Evolutionary conservation across 2,329 filamentous ascomycete species (phyloP), one percentile per base, ranked within the genome.

Genomic region (Verticillium alfalfae): DNA sequence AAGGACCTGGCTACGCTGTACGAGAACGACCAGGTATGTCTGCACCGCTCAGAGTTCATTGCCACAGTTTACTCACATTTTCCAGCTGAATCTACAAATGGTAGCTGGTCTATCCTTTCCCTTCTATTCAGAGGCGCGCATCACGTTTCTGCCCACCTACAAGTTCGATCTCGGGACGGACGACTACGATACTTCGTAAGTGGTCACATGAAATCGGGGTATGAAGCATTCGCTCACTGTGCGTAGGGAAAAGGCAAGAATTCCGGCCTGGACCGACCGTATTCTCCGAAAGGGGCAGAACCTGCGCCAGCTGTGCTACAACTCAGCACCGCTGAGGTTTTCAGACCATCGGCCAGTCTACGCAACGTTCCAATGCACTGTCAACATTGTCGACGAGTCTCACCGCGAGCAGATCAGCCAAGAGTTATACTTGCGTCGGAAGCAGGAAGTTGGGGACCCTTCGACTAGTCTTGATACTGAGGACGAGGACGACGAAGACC

Each of bases 331-430:
- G 36, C 80, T 99, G 39, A 86, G 84, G 13, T 97, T 98, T 72
- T 99, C 95, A 0, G 95, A 99, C 71, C 95, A 99, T 74, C 86
- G 93, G n/a, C 95, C 95, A 2, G 94, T 99, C 0, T 97, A 92
- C 75, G 93, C 92, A 13, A 87, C 87, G 0, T 99, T 99, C 71
- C 85, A 92, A 67, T 96, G 93, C 74, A 86, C 83, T 1, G 89
- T 98, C 59, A 93, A 82, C 66, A 87, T 95, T 55, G 79, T 98
- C 12, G 85, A 99, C 67, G 91, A 97, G 71, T 77, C 75, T 31
- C 78, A 83, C 60, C 92, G 91, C 66, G 88, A 93, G 64, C 76
- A 79, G 4, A 86, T 98, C 56, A 91, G 89, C 69, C 84, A 84
- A 37, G 83, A 89, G 59, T 80, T 98, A 12, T 97, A 98, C 71